Evolutionary conservation across 1,284 basidiomycete genomes (phyloP).

Genomic region (Butyriboletus pseudospeciosus): DNA sequence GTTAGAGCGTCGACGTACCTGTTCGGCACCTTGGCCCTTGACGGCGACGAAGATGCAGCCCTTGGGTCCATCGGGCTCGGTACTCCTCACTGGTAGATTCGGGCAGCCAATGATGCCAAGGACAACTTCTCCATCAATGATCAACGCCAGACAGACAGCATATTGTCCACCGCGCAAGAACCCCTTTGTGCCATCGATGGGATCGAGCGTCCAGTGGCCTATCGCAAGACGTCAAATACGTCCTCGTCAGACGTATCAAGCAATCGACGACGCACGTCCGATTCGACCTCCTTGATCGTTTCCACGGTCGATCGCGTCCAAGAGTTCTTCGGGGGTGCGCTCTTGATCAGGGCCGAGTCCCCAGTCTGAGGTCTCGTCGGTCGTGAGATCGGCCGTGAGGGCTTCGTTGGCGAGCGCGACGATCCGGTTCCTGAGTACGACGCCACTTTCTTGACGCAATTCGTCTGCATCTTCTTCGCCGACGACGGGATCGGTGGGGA

Average conservation of each 20-base stretch:
- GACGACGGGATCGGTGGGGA: slow-evolving; percentile 85
- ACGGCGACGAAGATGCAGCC: slow-evolving; percentile 85
- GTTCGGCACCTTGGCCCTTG: slow-evolving; percentile 76
- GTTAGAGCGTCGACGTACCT: slow-evolving; percentile 40
- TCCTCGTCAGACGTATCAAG: not conserved
- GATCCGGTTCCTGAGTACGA: slow-evolving; percentile 64
- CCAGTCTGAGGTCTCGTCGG: slow-evolving; percentile 56
- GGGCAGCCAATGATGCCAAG: slow-evolving; percentile 95
- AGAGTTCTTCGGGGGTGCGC: slow-evolving; percentile 55
- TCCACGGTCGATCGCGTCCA: slow-evolving; percentile 86
- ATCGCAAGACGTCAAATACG: not conserved
- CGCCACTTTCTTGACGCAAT: slow-evolving; percentile 54
- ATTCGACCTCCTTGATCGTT: slow-evolving; percentile 70
- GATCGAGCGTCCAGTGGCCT: slow-evolving; percentile 91
- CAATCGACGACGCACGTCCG: slow-evolving; percentile 61
- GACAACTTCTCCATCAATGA: slow-evolving; percentile 80
- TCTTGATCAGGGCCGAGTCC: slow-evolving; percentile 57
- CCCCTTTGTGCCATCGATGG: slow-evolving; percentile 91
- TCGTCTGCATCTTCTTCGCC: slow-evolving; percentile 94
- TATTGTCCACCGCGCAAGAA: slow-evolving; percentile 97
- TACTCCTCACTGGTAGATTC: slow-evolving; percentile 68
- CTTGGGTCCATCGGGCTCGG: slow-evolving; percentile 55
- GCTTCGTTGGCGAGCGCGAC: slow-evolving; percentile 82
- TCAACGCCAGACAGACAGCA: slow-evolving; percentile 90
- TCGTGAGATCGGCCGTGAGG: slow-evolving; percentile 52